Evolutionary conservation across 2,329 filamentous ascomycete species (phyloP).

Genomic region (Botrytis byssoidea): DNA sequence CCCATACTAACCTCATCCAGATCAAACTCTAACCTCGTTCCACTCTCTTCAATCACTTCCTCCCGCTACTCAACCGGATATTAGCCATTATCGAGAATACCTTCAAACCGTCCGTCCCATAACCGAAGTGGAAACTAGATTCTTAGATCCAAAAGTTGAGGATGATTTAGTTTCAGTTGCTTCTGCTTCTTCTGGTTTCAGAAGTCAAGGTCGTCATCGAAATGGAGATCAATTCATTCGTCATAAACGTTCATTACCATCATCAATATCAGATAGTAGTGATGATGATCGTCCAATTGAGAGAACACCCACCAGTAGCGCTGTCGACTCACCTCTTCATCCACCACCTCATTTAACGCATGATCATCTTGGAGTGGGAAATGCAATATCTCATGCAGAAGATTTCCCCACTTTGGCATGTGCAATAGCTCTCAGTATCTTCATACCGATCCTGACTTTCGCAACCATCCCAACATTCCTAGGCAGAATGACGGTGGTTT

Average conservation of each 20-base stretch:
- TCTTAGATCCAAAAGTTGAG: conserved; percentile 32
- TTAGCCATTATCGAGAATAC: conserved; percentile 54
- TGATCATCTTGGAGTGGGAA: neutral
- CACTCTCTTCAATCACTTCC: conserved; percentile 51
- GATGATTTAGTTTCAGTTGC: conserved; percentile 37
- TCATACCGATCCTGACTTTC: conserved; percentile 60
- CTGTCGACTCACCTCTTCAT: conserved; percentile 6
- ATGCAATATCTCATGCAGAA: conserved; percentile 36
- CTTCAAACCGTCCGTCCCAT: conserved; percentile 55
- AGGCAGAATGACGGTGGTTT: conserved; percentile 56
- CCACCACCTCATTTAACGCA: conserved; percentile 4
- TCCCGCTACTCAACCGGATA: conserved; percentile 50
- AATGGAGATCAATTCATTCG: conserved; percentile 19
- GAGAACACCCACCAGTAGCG: neutral
- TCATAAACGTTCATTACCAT: conserved; percentile 5
- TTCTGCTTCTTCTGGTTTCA: conserved; percentile 19
- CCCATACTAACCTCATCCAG: conserved; percentile 39
- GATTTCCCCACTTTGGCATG: conserved; percentile 41
- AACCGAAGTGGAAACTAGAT: conserved; percentile 51
- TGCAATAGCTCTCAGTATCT: conserved; percentile 51
- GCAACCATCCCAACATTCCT: conserved; percentile 55
- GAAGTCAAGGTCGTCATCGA: conserved; percentile 17
- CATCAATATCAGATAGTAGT: conserved; percentile 3
- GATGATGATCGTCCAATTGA: neutral
- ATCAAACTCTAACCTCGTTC: conserved; percentile 60